These are phyloP conservation scores for Amaranthus palmeri DNA, from an alignment of 148 eudicot species.

Conservation along the genomic window DNA sequence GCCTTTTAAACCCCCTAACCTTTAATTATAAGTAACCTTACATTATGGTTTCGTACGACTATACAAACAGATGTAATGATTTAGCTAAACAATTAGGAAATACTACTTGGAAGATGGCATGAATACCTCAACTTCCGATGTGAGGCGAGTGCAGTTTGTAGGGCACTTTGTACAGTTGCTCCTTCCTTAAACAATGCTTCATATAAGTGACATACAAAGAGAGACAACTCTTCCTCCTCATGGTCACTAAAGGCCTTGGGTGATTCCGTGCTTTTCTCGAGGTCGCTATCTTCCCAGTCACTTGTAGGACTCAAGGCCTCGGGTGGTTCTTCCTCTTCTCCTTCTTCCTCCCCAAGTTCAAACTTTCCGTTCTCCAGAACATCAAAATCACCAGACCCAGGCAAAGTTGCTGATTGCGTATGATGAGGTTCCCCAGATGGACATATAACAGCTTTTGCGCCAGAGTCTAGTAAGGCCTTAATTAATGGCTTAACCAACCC, in stretches of 20 bases:
- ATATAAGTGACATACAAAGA: conserved; percentile 61
- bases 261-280: conserved; percentile 53
- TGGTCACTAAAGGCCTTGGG: conserved; percentile 57
- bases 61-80: background rate
- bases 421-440: conserved; percentile 81
- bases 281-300: conserved; percentile 95
- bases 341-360: conserved; percentile 86
- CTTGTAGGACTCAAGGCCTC: conserved; percentile 72
- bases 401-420: conserved; percentile 59
- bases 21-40: background rate
- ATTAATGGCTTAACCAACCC: conserved; percentile 60
- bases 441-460: conserved; percentile 90
- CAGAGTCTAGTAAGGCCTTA: conserved; percentile 82
- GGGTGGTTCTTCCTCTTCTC: conserved; percentile 56
- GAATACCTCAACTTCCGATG: conserved; percentile 70
- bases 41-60: background rate
- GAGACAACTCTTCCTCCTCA: conserved; percentile 82
- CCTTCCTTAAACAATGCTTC: conserved; percentile 67
- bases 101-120: conserved; percentile 68
- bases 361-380: conserved; percentile 72
- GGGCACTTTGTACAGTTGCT: conserved; percentile 49
- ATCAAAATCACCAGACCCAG: conserved; percentile 58
- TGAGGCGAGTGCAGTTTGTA: conserved; percentile 60
- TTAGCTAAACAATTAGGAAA: conserved; percentile 30
- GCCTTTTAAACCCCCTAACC: background rate